Evolutionary conservation across 352 stramenopile species (phyloP).

Genomic region (Phytophthora syringae): DNA sequence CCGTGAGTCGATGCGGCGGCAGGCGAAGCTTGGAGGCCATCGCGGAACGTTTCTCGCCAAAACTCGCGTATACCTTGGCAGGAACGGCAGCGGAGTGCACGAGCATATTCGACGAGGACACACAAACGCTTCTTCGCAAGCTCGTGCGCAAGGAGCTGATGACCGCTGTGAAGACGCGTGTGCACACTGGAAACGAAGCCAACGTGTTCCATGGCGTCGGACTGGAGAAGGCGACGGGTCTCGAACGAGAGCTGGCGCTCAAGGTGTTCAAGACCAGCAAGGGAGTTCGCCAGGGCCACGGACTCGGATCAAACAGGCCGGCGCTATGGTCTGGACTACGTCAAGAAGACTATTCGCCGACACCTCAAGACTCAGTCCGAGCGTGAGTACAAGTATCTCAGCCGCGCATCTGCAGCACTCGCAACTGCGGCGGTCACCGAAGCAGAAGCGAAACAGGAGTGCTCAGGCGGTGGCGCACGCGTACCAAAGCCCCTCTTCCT

Average conservation of each 20-base stretch:
- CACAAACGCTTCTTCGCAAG: constrained; percentile 52
- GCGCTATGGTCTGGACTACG: constrained; percentile 56
- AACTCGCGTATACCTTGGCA: constrained; percentile 26
- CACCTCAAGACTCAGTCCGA: constrained; percentile 65
- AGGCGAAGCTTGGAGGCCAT: constrained; percentile 35
- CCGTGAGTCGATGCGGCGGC: constrained; percentile 41
- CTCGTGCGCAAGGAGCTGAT: constrained; percentile 50
- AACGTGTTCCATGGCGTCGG: constrained; percentile 62
- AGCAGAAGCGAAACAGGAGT: constrained; percentile 12
- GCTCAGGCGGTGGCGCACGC: constrained; percentile 31
- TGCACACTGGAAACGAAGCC: constrained; percentile 55
- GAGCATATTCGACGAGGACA: constrained; percentile 64
- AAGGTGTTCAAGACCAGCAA: constrained; percentile 82
- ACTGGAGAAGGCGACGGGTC: constrained; percentile 22
- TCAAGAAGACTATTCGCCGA: constrained; percentile 66
- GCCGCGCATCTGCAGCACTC: constrained; percentile 33
- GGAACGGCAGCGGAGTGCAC: constrained; percentile 39
- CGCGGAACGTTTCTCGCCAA: constrained; percentile 18
- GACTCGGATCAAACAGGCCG: constrained; percentile 58
- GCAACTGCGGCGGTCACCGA: constrained; percentile 8
- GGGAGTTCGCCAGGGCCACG: constrained; percentile 53
- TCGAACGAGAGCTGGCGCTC: constrained; percentile 40
- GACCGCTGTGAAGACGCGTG: constrained; percentile 45
- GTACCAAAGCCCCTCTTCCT: constrained; percentile 48
- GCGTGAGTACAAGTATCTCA: constrained; percentile 55